Evolutionary conservation across 1,139 yeast species (phyloP).

Genomic region (Saccharomyces pastorianus): DNA sequence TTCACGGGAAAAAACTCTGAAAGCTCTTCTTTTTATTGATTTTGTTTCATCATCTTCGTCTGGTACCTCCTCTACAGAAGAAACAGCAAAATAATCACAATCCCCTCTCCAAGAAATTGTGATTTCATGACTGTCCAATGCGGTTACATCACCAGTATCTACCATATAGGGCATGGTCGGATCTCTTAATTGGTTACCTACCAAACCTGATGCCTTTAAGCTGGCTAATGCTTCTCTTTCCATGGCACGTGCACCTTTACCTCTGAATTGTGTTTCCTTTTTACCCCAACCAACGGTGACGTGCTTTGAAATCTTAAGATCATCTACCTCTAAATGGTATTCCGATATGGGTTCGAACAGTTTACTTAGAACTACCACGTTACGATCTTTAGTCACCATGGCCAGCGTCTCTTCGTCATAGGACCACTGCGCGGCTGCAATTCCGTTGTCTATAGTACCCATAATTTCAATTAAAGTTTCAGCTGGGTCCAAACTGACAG

Average conservation of each 20-base stretch:
- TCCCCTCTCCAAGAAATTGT: constrained; percentile 92
- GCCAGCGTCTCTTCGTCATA: constrained; percentile 83
- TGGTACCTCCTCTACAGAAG: constrained; percentile 46
- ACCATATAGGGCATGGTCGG: constrained; percentile 81
- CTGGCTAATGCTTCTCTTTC: constrained; percentile 48
- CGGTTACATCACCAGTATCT: constrained; percentile 59
- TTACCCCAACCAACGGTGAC: constrained; percentile 99
- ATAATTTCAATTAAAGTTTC: constrained; percentile 60
- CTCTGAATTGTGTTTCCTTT: constrained; percentile 92
- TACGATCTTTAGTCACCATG: constrained; percentile 55
- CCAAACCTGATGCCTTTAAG: constrained; percentile 62
- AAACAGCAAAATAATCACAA: constrained; percentile 71
- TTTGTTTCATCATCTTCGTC: constrained; percentile 32
- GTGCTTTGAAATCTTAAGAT: constrained; percentile 67
- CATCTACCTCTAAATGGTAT: constrained; percentile 48
- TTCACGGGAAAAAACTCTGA: constrained; percentile 74
- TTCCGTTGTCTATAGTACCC: constrained; percentile 75
- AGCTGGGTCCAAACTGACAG: constrained; percentile 39
- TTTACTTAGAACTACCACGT: constrained; percentile 62
- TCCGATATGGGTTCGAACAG: constrained; percentile 77
- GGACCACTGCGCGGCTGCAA: constrained; percentile 76
- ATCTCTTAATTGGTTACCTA: constrained; percentile 60
- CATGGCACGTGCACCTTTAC: constrained; percentile 80
- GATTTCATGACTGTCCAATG: constrained; percentile 40
- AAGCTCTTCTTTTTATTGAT: constrained; percentile 55